Evolutionary conservation across 345 rosid species (phyloP).

Genomic region (Eucalyptus coolabah): DNA sequence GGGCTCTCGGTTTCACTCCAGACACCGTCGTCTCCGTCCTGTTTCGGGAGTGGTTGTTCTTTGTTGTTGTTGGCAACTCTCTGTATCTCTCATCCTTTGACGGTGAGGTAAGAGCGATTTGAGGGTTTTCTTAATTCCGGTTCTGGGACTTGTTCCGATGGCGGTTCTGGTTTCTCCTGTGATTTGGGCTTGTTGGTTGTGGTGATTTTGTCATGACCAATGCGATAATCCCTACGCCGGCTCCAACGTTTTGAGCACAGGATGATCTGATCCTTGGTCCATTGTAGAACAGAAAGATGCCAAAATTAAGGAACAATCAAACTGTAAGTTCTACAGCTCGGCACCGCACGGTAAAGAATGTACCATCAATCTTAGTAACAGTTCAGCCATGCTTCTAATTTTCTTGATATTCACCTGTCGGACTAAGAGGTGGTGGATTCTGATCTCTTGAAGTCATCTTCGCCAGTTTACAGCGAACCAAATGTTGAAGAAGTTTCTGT

Average conservation of each 20-base stretch:
- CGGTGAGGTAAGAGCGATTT: neutral
- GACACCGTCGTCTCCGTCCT: neutral
- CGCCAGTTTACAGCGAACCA: too few relatives aligned
- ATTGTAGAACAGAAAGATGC: neutral
- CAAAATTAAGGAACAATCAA: neutral
- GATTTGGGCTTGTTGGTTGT: neutral
- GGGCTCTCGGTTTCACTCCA: neutral
- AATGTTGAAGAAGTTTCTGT: too few relatives aligned
- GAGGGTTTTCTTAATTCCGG: neutral
- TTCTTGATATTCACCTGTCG: too few relatives aligned
- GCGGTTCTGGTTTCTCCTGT: neutral
- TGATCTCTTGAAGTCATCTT: too few relatives aligned
- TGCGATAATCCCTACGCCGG: neutral
- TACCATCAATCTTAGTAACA: neutral
- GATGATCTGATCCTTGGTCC: neutral
- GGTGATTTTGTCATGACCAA: neutral
- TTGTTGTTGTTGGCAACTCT: too few relatives aligned
- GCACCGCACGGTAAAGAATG: neutral
- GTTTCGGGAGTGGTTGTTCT: neutral
- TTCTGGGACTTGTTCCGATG: neutral
- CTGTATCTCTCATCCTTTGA: neutral
- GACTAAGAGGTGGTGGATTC: too few relatives aligned
- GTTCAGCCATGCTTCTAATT: too few relatives aligned
- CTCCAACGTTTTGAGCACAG: neutral
- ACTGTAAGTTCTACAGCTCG: neutral